Percentiles rank a stretch among this genome's conserved stretches.
phyloP scores from a whole-genome alignment of 306 rosid genomes.

The Gleditsia sinensis region DNA sequence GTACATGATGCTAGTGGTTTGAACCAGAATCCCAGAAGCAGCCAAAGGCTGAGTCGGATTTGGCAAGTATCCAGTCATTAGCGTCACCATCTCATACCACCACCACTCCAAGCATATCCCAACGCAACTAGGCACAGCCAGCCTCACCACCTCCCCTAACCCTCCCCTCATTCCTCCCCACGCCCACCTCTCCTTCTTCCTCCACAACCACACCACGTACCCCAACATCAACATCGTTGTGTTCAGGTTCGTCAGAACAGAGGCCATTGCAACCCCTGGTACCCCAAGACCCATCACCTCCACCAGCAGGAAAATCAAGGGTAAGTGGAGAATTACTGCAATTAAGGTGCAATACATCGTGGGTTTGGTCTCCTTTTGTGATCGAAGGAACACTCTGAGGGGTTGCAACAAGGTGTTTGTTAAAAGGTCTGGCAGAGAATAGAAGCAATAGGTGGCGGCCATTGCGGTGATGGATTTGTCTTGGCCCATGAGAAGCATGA shows the following conservation, averaged over 20 bases:
- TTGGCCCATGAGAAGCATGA: slow-evolving; percentile 82
- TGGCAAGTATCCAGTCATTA: slow-evolving; percentile 77
- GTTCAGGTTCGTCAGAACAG: slow-evolving; percentile 72
- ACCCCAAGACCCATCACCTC: slow-evolving; percentile 62
- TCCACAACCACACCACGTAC: slow-evolving; percentile 51
- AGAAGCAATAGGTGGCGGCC: slow-evolving; percentile 71
- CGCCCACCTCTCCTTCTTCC: slow-evolving; percentile 52
- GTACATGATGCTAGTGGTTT: slow-evolving; percentile 93
- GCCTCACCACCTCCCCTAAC: slow-evolving; percentile 54
- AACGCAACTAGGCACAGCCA: slow-evolving; percentile 84
- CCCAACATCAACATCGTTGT: slow-evolving; percentile 66
- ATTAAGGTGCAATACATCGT: slow-evolving; percentile 80
- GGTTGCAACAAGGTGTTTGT: slow-evolving; percentile 76
- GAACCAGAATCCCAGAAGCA: slow-evolving; percentile 89
- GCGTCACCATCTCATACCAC: slow-evolving; percentile 93
- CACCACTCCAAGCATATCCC: slow-evolving; percentile 98
- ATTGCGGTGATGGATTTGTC: slow-evolving; percentile 55
- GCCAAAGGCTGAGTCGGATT: slow-evolving; percentile 80
- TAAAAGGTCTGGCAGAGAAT: slow-evolving; percentile 77
- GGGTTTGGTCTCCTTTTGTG: slow-evolving; percentile 74
- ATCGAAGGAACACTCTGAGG: slow-evolving; percentile 63
- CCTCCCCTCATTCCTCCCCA: slow-evolving; percentile 52
- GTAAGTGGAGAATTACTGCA: slow-evolving; percentile 72
- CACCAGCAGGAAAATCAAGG: slow-evolving; percentile 59
- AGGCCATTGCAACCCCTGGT: slow-evolving; percentile 77